A percentile compares a stretch with the other conserved stretches of the same genome.
These are phyloP conservation scores for Ilex paraguariensis DNA, from an alignment of 305 asterid species.

Conservation along the genomic window DNA sequence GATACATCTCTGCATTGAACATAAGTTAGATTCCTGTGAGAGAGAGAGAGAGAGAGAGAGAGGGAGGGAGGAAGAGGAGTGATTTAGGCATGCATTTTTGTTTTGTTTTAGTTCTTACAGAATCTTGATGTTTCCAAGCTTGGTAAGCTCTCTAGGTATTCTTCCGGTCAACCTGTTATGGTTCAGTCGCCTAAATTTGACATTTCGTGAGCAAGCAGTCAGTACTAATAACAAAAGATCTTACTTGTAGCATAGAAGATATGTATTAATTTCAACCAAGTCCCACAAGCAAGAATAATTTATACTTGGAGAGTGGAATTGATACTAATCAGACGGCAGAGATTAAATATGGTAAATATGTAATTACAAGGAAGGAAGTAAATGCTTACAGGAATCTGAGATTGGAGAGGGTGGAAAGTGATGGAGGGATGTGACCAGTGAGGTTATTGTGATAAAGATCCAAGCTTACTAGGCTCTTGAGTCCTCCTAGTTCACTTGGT, in stretches of 20 bases:
- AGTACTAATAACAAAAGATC: not conserved
- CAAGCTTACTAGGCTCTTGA: slow-evolving; percentile 45
- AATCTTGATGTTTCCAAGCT: slow-evolving; percentile 53
- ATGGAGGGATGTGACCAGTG: slow-evolving; percentile 43
- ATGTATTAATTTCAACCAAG: not conserved
- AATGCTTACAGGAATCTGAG: slow-evolving; percentile 50
- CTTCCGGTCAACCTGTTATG: slow-evolving; percentile 52
- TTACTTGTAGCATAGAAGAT: not conserved
- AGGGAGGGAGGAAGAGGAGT: not conserved
- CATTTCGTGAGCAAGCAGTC: slow-evolving; percentile 1
- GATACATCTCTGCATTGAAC: slow-evolving; percentile 47
- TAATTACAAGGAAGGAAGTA: not conserved
- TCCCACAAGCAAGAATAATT: not conserved
- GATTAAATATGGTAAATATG: not conserved
- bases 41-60: not conserved
- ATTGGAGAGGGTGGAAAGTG: slow-evolving; percentile 42
- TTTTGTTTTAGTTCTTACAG: slow-evolving; percentile 30
- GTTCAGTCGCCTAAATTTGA: slow-evolving; percentile 42
- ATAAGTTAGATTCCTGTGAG: not conserved
- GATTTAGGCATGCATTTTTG: not conserved
- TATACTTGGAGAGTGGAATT: not conserved
- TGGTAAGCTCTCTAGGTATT: slow-evolving; percentile 53
- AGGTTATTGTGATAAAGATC: slow-evolving; percentile 59
- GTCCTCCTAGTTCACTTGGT: slow-evolving; percentile 45
- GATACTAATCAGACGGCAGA: no score